These are phyloP conservation scores for Closterium sp. DNA, from an alignment of 139 green algal genomes.

Conservation along the genomic window DNA sequence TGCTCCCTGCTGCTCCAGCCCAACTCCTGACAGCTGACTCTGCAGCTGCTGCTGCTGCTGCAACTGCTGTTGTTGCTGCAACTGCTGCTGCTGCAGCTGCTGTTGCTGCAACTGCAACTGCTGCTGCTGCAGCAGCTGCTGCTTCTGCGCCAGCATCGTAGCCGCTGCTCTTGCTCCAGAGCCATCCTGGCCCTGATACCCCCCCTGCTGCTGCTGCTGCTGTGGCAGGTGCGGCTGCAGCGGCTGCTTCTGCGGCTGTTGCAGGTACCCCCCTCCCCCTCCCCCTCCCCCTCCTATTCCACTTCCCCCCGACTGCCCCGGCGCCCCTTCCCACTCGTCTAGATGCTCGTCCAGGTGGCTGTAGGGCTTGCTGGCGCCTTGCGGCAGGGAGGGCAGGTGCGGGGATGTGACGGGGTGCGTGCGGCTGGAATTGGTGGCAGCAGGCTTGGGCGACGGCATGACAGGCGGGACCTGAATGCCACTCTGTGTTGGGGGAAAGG, in stretches of 20 bases:
- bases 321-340: not conserved
- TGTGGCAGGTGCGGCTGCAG: conserved; percentile 14
- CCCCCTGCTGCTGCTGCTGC: conserved; percentile 30
- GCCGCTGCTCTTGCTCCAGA: too few species aligned
- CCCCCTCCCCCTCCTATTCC: not conserved
- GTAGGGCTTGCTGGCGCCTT: not conserved
- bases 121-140: too few species aligned
- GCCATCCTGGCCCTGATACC: not conserved
- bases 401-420: not conserved
- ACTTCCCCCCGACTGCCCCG: not conserved
- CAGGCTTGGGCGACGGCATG: not conserved
- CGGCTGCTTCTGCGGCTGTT: conserved; percentile 22
- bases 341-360: not conserved
- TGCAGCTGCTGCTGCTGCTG: not conserved
- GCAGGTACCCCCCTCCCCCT: not conserved
- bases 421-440: not conserved
- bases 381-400: not conserved
- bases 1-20: not conserved
- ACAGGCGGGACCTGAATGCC: not conserved
- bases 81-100: not conserved
- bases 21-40: not conserved
- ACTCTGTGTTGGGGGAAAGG: not conserved
- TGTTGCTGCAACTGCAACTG: too few species aligned
- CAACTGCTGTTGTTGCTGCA: not conserved
- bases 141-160: too few species aligned